Evolutionary conservation across 805 yeast genomes (phyloP).

Genomic region (Saccharomycopsis javanensis): DNA sequence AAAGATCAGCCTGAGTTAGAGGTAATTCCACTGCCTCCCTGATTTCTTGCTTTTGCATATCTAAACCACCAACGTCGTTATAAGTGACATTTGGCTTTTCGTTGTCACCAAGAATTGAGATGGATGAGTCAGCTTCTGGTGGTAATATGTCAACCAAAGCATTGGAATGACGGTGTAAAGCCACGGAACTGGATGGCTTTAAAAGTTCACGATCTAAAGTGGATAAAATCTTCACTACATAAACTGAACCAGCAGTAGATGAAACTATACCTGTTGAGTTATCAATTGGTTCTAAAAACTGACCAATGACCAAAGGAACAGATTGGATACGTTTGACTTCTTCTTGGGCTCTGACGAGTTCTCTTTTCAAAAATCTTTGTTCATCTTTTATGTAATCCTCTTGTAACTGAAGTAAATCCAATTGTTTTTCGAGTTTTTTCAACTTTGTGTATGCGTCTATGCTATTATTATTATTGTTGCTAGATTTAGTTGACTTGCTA

Average conservation of each 20-base stretch:
- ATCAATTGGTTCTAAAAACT: slow-evolving; percentile 94
- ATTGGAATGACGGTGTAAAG: slow-evolving; percentile 95
- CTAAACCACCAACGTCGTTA: slow-evolving; percentile 97
- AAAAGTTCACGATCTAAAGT: slow-evolving; percentile 91
- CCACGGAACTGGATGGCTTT: slow-evolving; percentile 92
- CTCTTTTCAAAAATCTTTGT: slow-evolving; percentile 91
- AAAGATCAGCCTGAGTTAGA: slow-evolving; percentile 87
- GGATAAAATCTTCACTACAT: slow-evolving; percentile 89
- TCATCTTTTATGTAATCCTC: slow-evolving; percentile 98
- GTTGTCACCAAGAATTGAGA: slow-evolving; percentile 87
- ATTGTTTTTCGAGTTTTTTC: slow-evolving; percentile 84
- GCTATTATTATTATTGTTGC: slow-evolving; percentile 25
- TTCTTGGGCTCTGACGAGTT: slow-evolving; percentile 92
- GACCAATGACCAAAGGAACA: slow-evolving; percentile 96
- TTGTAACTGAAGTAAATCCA: slow-evolving; percentile 74
- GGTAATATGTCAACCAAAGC: slow-evolving; percentile 96
- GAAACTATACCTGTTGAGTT: slow-evolving; percentile 94
- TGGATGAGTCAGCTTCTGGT: slow-evolving; percentile 96
- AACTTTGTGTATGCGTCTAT: slow-evolving; percentile 72
- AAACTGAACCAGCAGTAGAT: slow-evolving; percentile 94
- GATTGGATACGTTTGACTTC: slow-evolving; percentile 97
- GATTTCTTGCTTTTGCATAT: slow-evolving; percentile 98
- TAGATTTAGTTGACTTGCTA: slow-evolving; percentile 22
- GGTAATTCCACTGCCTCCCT: slow-evolving; percentile 98
- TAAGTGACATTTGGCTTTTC: slow-evolving; percentile 90